A percentile compares a stretch with the other conserved stretches of the same genome.
These are phyloP conservation scores for Penicillium bialowiezense DNA, from an alignment of 495 filamentous ascomycete genomes.

Conservation along the genomic window DNA sequence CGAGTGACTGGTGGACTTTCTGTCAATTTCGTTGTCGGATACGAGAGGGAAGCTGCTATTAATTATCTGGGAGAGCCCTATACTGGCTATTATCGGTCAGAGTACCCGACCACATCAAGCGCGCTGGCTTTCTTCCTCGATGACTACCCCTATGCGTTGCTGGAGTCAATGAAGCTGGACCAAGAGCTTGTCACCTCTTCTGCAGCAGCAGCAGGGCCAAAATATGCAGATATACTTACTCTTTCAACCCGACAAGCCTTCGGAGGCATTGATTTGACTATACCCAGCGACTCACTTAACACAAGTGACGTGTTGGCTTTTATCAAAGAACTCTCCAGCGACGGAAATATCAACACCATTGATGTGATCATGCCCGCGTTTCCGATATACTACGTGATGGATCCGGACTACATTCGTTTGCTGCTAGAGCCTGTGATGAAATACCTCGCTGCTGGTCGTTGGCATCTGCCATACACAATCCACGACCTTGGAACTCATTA, in stretches of 20 bases:
- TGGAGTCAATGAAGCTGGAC: slow-evolving; percentile 36
- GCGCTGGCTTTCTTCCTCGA: slow-evolving; percentile 42
- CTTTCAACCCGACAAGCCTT: slow-evolving; percentile 49
- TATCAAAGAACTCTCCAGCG: slow-evolving; percentile 51
- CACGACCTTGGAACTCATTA: slow-evolving; percentile 48
- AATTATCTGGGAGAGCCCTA: slow-evolving; percentile 47
- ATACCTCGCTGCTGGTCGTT: slow-evolving; percentile 46
- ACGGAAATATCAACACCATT: slow-evolving; percentile 53
- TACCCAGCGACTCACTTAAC: slow-evolving; percentile 40
- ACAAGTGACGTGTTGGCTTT: slow-evolving; percentile 45
- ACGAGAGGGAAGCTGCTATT: slow-evolving; percentile 42
- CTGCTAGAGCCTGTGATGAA: slow-evolving; percentile 49
- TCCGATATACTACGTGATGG: slow-evolving; percentile 48
- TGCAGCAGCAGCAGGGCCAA: slow-evolving; percentile 29
- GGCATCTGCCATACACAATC: slow-evolving; percentile 39
- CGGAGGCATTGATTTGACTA: slow-evolving; percentile 46
- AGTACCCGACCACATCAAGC: slow-evolving; percentile 25
- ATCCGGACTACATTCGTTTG: slow-evolving; percentile 48
- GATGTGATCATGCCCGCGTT: slow-evolving; percentile 51
- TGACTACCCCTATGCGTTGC: slow-evolving; percentile 40
- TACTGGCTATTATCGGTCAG: slow-evolving; percentile 43
- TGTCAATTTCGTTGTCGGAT: slow-evolving; percentile 48
- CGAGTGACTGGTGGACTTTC: slow-evolving; percentile 24
- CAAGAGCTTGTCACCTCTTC: slow-evolving; percentile 26
- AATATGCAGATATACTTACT: slow-evolving; percentile 48